phyloP scores from a whole-genome alignment of 2,329 filamentous ascomycete species.

The Paecilomyces sp. region DNA sequence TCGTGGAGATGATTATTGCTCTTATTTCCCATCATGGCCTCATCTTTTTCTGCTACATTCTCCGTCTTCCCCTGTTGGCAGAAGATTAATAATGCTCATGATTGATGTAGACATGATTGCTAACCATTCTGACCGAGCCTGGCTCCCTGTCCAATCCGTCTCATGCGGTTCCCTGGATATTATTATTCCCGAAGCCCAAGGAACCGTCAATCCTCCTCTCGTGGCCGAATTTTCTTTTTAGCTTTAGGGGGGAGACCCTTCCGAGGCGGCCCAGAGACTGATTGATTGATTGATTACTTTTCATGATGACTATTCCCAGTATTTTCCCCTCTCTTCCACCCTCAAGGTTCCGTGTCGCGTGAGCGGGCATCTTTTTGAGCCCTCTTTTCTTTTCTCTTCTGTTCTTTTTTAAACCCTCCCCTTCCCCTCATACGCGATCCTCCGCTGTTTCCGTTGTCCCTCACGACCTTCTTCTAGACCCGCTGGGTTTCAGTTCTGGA shows the following conservation, averaged over 20 bases:
- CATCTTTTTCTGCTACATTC: background rate
- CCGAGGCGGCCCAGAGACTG: background rate
- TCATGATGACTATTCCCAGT: background rate
- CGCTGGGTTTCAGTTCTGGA: background rate
- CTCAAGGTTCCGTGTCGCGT: slow-evolving; percentile 1
- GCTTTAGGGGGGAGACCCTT: background rate
- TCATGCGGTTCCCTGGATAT: background rate
- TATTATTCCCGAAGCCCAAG: background rate
- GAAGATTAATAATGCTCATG: background rate
- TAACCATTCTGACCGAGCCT: background rate
- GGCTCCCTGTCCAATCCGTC: background rate
- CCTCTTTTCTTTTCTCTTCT: slow-evolving; percentile 3
- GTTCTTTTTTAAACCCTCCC: background rate
- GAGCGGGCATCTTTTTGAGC: background rate
- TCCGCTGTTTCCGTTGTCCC: background rate
- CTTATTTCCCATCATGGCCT: background rate
- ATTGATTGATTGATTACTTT: background rate
- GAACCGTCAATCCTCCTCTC: background rate
- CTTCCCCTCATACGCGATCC: background rate
- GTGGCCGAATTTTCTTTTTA: background rate
- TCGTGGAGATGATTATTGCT: too few species aligned
- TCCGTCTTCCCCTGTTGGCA: background rate
- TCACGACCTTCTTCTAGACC: background rate
- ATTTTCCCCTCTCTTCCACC: background rate
- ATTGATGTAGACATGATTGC: too few species aligned